phyloP scores from a whole-genome alignment of 345 rosid genomes.

The Leavenworthia alabamica region DNA sequence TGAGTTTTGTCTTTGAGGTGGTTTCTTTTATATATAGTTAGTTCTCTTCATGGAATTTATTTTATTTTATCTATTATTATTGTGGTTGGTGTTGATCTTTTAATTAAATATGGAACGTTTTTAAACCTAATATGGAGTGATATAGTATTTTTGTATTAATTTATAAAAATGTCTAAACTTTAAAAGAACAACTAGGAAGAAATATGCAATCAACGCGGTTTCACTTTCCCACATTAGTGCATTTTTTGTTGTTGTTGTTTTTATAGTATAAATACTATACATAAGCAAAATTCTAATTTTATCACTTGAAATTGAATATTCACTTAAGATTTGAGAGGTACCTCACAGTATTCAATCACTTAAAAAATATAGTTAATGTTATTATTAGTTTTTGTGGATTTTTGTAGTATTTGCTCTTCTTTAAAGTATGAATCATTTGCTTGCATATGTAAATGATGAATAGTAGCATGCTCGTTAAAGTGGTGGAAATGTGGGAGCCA shows the following conservation, averaged over 20 bases:
- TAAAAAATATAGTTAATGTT: background rate
- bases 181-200: background rate
- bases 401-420: background rate
- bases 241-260: background rate
- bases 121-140: background rate
- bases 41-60: conserved; percentile 1
- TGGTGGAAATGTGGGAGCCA: conserved; percentile 12
- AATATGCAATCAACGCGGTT: conserved; percentile 7
- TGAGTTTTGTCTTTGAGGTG: conserved; percentile 8
- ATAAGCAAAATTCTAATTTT: background rate
- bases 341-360: background rate
- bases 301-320: background rate
- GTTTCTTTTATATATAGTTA: conserved; percentile 7
- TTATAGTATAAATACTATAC: too few species aligned
- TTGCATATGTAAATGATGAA: conserved; percentile 1
- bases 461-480: background rate
- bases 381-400: background rate
- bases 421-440: background rate
- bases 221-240: conserved; percentile 1
- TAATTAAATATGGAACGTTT: background rate
- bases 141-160: background rate
- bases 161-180: background rate
- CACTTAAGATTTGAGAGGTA: background rate
- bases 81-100: background rate
- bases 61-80: conserved; percentile 1